phyloP scores from a whole-genome alignment of 2,329 filamentous ascomycete species.

The Fusarium sp. region DNA sequence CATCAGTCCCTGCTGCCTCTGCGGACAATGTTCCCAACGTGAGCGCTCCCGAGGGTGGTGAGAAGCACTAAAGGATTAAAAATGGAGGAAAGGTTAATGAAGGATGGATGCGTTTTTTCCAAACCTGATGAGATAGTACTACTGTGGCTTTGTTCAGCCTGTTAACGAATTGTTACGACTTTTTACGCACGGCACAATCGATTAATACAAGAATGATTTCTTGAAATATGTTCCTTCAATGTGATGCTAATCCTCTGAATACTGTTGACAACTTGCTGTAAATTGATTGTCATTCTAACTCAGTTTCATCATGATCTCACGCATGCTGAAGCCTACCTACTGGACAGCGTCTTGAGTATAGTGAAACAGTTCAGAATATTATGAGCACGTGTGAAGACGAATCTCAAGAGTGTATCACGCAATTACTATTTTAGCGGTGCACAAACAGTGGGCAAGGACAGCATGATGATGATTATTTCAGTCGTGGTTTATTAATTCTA shows the following conservation, averaged over 20 bases:
- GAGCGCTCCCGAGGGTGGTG: constrained; percentile 44
- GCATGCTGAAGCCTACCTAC: neutral
- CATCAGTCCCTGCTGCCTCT: constrained; percentile 40
- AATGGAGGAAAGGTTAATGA: constrained; percentile 11
- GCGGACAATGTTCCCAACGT: constrained; percentile 39
- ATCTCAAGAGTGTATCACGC: neutral
- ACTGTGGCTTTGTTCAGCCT: constrained; percentile 20
- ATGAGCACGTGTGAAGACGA: too few species aligned
- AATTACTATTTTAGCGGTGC: neutral
- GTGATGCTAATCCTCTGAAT: neutral
- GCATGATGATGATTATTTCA: neutral
- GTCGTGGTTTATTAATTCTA: constrained; percentile 29
- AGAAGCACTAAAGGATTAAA: constrained; percentile 34
- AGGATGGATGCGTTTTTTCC: neutral
- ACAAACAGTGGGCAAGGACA: neutral
- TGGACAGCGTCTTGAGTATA: too few species aligned
- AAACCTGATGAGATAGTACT: constrained; percentile 16
- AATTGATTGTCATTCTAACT: too few species aligned
- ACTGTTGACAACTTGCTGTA: too few species aligned
- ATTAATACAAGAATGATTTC: constrained; percentile 32
- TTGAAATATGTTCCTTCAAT: neutral
- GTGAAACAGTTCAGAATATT: neutral
- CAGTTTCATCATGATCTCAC: neutral
- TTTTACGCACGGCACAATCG: constrained; percentile 36
- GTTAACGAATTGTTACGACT: constrained; percentile 44